Base-by-base conservation (phyloP, 352 stramenopile genomes). In the Globisporangium cylindrosporum region DNA sequence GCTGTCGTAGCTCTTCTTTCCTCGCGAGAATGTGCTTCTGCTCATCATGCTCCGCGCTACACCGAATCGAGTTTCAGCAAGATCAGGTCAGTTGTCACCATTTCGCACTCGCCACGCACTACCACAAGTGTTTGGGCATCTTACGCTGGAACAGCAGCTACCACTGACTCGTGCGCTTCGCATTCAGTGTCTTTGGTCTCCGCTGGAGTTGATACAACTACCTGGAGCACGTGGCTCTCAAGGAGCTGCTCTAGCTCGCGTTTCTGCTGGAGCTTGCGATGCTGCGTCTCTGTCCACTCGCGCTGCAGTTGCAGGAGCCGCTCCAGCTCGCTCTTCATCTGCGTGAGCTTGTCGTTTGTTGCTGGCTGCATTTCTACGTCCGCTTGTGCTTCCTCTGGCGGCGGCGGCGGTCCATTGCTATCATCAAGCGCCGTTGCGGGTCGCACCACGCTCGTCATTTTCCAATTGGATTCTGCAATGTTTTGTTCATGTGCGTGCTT, bases 1-100 rank as follows among this genome's bases (percentile, higher is more conserved):
- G 53, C 54, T 75, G 62, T 46, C 69, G 73, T 1, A 87, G 59
- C 66, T 85, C 73, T 46, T 82, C 78, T n/a, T 77, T 82, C 29
- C 70, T 70, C 55, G 46, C 32, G 22, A 64, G 14, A 9, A 36
- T 58, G 14, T 18, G 5, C 18, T 48, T 57, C 36, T 64, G 32
- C 2, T 51, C 56, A 15, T 46, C 20, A 8, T 4, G 32, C 1
- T 56, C 57, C 10, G n/a, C 27, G n/a, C 41, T 63, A 24, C 20
- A 34, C 36, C 24, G 20, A 24, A 20, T 14, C 15, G 43, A 57
- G 1, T 9, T 29, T 8, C n/a, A 24, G 32, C 18, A 59, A 36
- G 25, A 59, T 59, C 54, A 32, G 32, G 27, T 41, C 22, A 59
- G 54, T 41, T 15, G 8, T 29, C 27, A 18, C 4, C 22, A 15